Percentiles rank a stretch among this genome's conserved stretches.
phyloP scores from a whole-genome alignment of 2,329 filamentous ascomycete genomes.

The Aureobasidium zeae region DNA sequence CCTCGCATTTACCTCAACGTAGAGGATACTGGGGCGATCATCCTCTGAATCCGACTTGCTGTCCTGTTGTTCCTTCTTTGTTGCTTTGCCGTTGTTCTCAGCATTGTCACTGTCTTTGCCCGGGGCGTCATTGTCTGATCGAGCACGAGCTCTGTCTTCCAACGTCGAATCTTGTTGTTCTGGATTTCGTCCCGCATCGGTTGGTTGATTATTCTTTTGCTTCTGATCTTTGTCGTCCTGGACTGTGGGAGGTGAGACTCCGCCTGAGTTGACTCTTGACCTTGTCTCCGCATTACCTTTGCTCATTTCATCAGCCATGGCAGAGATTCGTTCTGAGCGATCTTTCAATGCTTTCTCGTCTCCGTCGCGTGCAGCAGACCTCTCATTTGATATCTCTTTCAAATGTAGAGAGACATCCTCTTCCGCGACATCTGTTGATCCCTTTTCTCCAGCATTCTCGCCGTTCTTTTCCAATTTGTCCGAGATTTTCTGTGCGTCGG shows the following conservation, averaged over 20 bases:
- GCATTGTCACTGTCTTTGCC: background rate
- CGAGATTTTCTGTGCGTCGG: constrained; percentile 20
- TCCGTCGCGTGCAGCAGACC: background rate
- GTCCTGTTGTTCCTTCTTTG: constrained; percentile 17
- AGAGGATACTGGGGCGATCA: background rate
- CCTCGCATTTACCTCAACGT: background rate
- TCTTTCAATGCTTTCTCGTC: background rate
- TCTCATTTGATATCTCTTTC: constrained; percentile 20
- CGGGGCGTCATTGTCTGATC: too few species aligned
- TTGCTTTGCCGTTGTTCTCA: background rate
- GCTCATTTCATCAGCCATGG: constrained; percentile 2
- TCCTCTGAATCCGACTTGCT: constrained; percentile 21
- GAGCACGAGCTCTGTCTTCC: background rate
- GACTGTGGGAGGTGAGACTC: background rate
- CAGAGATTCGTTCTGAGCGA: constrained; percentile 6
- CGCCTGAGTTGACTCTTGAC: background rate
- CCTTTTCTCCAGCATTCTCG: too few species aligned
- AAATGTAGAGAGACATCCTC: constrained; percentile 20
- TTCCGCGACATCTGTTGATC: constrained; percentile 16
- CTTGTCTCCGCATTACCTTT: background rate
- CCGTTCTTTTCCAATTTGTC: constrained; percentile 19
- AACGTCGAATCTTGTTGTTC: background rate
- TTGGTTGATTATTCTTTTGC: background rate
- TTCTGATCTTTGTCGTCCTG: constrained; percentile 1
- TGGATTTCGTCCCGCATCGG: constrained; percentile 2